A percentile compares a stretch with the other conserved stretches of the same genome.
Evolutionary conservation across 768 basidiomycete genomes (phyloP).

Genomic region (Xerocomellus chrysenteron): DNA sequence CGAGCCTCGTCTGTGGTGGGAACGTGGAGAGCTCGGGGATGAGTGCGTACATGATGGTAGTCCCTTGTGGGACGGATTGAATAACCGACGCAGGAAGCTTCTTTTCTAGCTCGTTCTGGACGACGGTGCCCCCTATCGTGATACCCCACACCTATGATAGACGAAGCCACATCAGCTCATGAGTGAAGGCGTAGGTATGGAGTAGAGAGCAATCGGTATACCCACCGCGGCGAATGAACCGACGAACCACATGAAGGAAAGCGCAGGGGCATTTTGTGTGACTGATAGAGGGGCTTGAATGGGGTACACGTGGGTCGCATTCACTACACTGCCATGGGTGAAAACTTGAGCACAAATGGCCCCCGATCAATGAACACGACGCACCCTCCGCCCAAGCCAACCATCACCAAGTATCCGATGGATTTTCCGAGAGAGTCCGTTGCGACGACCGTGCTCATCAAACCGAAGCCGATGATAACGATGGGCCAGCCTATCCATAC

Average conservation of each 20-base stretch:
- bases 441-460: neutral
- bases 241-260: neutral
- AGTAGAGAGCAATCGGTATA: neutral
- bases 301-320: neutral
- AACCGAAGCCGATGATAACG: neutral
- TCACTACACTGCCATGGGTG: neutral
- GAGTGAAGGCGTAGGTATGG: neutral
- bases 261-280: neutral
- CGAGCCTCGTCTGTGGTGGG: slow-evolving; percentile 28
- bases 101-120: slow-evolving; percentile 47
- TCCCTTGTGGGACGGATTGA: slow-evolving; percentile 34
- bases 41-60: slow-evolving; percentile 42
- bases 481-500: neutral
- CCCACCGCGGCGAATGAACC: neutral
- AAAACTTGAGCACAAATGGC: neutral
- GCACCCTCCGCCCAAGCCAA: neutral
- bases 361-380: neutral
- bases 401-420: neutral
- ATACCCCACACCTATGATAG: slow-evolving; percentile 46
- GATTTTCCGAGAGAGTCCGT: neutral
- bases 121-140: slow-evolving; percentile 44
- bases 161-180: neutral
- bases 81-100: slow-evolving; percentile 41
- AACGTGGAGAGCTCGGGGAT: slow-evolving; percentile 44
- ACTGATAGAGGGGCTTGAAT: neutral